Evolutionary conservation across 169 alveolate species (phyloP).

Genomic region (Miamiensis avidus): DNA sequence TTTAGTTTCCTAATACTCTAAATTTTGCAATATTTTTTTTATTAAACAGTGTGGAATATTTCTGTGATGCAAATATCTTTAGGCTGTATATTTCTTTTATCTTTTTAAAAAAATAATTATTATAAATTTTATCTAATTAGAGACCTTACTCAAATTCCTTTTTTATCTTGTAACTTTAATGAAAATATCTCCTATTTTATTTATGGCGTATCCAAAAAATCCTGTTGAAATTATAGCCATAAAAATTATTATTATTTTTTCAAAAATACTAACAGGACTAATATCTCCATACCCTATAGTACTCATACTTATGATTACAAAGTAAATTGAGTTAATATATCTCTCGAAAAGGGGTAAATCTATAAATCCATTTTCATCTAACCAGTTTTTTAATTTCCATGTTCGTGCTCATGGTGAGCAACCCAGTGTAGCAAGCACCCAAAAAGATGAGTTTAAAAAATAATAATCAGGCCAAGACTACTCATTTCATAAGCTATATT

Average conservation of each 20-base stretch:
- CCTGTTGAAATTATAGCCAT: background rate
- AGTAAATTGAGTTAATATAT: background rate
- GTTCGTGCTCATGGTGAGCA: background rate
- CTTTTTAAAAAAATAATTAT: background rate
- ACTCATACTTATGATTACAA: background rate
- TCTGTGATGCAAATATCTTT: background rate
- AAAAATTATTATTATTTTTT: background rate
- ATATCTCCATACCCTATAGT: constrained; percentile 4
- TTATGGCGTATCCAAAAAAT: background rate
- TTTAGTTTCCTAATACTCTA: background rate
- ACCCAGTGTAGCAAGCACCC: background rate
- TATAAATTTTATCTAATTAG: too few relatives aligned
- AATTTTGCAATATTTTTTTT: background rate
- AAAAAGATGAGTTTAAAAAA: background rate
- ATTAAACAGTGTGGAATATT: too few relatives aligned
- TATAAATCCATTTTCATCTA: background rate
- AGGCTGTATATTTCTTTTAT: background rate
- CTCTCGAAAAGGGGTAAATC: background rate
- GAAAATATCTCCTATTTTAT: background rate
- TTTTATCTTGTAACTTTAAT: background rate
- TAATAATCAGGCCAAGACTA: too few relatives aligned
- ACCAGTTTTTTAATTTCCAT: background rate
- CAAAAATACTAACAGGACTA: background rate
- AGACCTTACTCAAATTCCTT: background rate
- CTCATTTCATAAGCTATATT: background rate